Evolutionary conservation across 352 stramenopile genomes (phyloP), one percentile per base, ranked within the genome.

Genomic region (Phytophthora tentaculata): DNA sequence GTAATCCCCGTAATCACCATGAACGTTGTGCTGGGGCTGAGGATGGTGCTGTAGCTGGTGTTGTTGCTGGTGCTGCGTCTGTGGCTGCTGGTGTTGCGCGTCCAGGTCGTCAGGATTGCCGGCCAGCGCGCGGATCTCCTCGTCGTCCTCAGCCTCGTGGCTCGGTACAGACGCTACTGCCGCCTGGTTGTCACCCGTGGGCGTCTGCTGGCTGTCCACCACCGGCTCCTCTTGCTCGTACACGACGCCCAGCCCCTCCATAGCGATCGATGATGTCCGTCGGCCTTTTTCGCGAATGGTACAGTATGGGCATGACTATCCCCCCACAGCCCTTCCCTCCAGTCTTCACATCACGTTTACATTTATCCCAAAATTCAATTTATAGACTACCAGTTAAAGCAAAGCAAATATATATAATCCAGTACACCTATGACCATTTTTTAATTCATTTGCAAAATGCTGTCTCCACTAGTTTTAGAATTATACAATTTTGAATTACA

Each of bases 221-320:
- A 80, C 60, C 29, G 64, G 72, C 64, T 91, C 84, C 67, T 92
- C 84, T 52, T 89, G 80, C 73, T 92, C 84, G 76, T 92, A 91
- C 53, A 91, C 84, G 54, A 92, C 82, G 48, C 81, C 81, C 20
- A 90, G 67, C 44, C 84, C 84, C 73, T 92, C 84, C 84, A 92
- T 92, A 59, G 19, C 49, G 52, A 26, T 52, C 20, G 32, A 57
- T 72, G 41, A 23, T 65, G 47, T 56, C 74, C 52, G 49, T 62
- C 32, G 14, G 62, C 45, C 57, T 51, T 65, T 64, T 76, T 71
- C 41, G 53, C 52, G 44, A 69, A 70, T 61, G n/a, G n/a, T n/a
- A n/a, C n/a, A n/a, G 55, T 64, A 41, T 72, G 29, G 20, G 45
- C 20, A 59, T 64, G 13, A 61, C 50, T 69, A 69, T 59, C 48